phyloP scores from a whole-genome alignment of 2,329 filamentous ascomycete species.

The Ceratocystiopsis minuta region DNA sequence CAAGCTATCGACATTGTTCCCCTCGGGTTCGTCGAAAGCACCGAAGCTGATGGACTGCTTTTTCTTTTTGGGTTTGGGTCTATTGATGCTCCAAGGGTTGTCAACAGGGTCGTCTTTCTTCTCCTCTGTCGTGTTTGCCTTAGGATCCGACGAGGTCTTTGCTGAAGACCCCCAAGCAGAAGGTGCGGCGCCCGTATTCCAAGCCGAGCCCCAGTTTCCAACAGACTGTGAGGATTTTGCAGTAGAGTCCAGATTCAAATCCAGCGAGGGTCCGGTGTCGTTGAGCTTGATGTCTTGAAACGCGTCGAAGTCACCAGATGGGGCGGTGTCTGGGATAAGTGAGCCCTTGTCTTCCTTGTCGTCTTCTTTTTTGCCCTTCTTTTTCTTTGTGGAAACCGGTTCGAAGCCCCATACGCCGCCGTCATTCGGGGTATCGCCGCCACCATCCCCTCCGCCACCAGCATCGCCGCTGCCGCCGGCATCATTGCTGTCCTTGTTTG shows the following conservation, averaged over 20 bases:
- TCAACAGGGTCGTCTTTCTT: constrained; percentile 24
- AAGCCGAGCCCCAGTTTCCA: constrained; percentile 41
- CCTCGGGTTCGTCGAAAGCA: constrained; percentile 21
- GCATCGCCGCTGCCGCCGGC: constrained; percentile 14
- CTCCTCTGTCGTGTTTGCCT: constrained; percentile 15
- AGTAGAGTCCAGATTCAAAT: constrained; percentile 27
- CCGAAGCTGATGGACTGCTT: constrained; percentile 30
- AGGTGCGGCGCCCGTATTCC: constrained; percentile 26
- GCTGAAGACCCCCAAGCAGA: constrained; percentile 20
- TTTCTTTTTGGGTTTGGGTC: constrained; percentile 34
- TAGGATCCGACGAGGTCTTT: constrained; percentile 11
- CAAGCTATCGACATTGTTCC: constrained; percentile 15
- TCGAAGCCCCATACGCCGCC: constrained; percentile 30
- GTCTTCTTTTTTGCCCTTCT: constrained; percentile 31
- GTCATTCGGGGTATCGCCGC: constrained; percentile 14
- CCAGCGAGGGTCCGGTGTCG: constrained; percentile 30
- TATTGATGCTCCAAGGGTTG: constrained; percentile 31
- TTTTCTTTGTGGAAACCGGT: constrained; percentile 32
- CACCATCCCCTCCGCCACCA: constrained; percentile 4
- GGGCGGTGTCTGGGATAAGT: constrained; percentile 6
- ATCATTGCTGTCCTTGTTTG: constrained; percentile 13
- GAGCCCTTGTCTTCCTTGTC: constrained; percentile 9
- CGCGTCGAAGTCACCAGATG: constrained; percentile 25
- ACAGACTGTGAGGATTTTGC: constrained; percentile 25
- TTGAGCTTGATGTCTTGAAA: constrained; percentile 55